Percentiles rank a stretch among this genome's conserved stretches.
Conservation (phyloP, 441 rosid species). For the Adansonia gregorii region DNA sequence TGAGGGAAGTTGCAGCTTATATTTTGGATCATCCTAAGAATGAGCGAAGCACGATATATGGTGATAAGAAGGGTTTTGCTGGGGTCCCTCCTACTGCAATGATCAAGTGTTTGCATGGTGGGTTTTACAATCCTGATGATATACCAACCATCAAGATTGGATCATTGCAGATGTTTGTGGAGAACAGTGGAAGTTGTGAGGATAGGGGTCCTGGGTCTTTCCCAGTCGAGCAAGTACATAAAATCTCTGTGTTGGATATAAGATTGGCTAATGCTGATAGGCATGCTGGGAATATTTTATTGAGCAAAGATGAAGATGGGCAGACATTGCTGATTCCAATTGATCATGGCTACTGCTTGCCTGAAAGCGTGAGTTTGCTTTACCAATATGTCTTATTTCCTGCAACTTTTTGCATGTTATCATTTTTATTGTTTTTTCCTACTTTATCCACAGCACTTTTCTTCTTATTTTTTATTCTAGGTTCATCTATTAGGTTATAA, state of each 20-base stretch:
- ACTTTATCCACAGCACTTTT: neutral
- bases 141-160: conserved; percentile 57
- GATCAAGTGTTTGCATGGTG: conserved; percentile 63
- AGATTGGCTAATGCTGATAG: conserved; percentile 87
- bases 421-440: neutral
- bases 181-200: conserved; percentile 75
- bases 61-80: conserved; percentile 63
- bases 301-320: conserved; percentile 52
- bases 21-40: conserved; percentile 78
- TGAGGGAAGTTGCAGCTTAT: conserved; percentile 86
- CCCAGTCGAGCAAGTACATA: conserved; percentile 78
- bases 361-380: conserved; percentile 66
- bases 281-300: conserved; percentile 78
- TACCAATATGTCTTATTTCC: conserved; percentile 8
- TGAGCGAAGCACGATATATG: conserved; percentile 35
- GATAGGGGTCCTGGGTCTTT: conserved; percentile 78
- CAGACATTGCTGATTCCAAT: conserved; percentile 65
- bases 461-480: neutral
- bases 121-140: conserved; percentile 61
- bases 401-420: neutral
- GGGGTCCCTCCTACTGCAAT: conserved; percentile 77
- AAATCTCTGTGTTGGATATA: conserved; percentile 72
- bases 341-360: conserved; percentile 89
- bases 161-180: conserved; percentile 74
- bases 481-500: neutral